phyloP scores from a whole-genome alignment of 306 rosid genomes.

The Citrullus colocynthis region DNA sequence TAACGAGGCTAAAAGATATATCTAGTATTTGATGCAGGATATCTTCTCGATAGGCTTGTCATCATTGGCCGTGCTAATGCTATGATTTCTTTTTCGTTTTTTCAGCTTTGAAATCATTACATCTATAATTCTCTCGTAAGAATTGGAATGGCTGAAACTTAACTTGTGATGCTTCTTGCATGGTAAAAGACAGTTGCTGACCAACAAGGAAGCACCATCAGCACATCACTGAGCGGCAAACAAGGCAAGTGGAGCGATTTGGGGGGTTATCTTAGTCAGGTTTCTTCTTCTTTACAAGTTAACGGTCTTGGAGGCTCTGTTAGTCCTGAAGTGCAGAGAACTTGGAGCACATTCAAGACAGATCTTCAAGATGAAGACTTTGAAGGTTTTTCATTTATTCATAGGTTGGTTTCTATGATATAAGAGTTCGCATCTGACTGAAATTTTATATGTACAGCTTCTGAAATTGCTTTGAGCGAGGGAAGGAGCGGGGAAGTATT shows the following conservation, averaged over 20 bases:
- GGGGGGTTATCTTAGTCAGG: conserved; percentile 20
- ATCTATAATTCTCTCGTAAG: background rate
- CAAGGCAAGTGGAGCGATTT: conserved; percentile 16
- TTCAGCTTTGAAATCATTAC: background rate
- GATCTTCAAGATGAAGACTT: conserved; percentile 34
- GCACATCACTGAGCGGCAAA: conserved; percentile 24
- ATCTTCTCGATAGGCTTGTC: background rate
- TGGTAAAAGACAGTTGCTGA: conserved; percentile 49
- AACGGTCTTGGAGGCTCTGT: conserved; percentile 24
- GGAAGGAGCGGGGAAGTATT: conserved; percentile 15
- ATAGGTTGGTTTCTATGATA: background rate
- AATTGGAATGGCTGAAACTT: conserved; percentile 19
- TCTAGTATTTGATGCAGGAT: background rate
- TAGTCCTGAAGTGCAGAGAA: conserved; percentile 45
- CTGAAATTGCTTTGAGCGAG: conserved; percentile 36
- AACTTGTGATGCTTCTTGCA: conserved; percentile 28
- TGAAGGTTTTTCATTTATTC: conserved; percentile 40
- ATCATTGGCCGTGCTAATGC: background rate
- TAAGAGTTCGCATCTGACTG: conserved; percentile 7
- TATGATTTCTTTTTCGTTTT: background rate
- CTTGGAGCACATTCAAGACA: conserved; percentile 55
- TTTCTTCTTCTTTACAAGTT: conserved; percentile 17
- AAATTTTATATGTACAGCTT: conserved; percentile 29
- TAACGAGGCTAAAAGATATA: background rate
- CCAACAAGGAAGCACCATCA: conserved; percentile 22